Percentiles rank a stretch among this genome's conserved stretches.
Evolutionary conservation across 2,329 filamentous ascomycete genomes (phyloP).

Genomic region (Fusarium pseudograminearum): DNA sequence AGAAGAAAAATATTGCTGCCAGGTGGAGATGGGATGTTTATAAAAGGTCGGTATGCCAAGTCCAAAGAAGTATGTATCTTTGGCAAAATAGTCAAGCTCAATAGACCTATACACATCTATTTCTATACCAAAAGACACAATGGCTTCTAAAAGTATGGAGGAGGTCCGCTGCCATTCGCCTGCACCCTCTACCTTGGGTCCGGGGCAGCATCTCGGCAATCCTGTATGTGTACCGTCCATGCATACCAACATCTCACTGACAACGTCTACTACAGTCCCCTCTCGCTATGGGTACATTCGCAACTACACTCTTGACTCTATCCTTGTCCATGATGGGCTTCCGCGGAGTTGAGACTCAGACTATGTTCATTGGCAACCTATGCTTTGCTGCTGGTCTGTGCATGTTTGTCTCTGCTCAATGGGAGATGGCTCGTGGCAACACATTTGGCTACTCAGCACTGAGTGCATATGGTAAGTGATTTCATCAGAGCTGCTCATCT

Average conservation of each 20-base stretch:
- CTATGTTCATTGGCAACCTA: constrained; percentile 46
- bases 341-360: constrained; percentile 46
- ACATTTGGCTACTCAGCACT: constrained; percentile 49
- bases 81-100: neutral
- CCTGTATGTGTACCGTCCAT: constrained; percentile 2
- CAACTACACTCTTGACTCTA: constrained; percentile 45
- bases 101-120: neutral
- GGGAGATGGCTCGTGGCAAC: constrained; percentile 47
- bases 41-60: constrained; percentile 24
- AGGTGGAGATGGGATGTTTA: neutral
- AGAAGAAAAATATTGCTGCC: neutral
- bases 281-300: constrained; percentile 49
- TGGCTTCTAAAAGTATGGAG: constrained; percentile 29
- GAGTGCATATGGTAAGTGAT: constrained; percentile 43
- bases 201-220: constrained; percentile 18
- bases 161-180: constrained; percentile 18
- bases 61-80: neutral
- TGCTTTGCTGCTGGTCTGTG: constrained; percentile 49
- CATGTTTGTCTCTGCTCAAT: constrained; percentile 48
- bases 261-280: constrained; percentile 12
- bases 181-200: neutral
- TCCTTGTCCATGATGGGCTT: constrained; percentile 49
- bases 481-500: rapidly evolving
- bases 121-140: neutral
- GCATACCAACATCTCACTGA: neutral